A percentile compares a stretch with the other conserved stretches of the same genome.
phyloP scores from a whole-genome alignment of 345 rosid species.

The Eucalyptus erythrocorys region DNA sequence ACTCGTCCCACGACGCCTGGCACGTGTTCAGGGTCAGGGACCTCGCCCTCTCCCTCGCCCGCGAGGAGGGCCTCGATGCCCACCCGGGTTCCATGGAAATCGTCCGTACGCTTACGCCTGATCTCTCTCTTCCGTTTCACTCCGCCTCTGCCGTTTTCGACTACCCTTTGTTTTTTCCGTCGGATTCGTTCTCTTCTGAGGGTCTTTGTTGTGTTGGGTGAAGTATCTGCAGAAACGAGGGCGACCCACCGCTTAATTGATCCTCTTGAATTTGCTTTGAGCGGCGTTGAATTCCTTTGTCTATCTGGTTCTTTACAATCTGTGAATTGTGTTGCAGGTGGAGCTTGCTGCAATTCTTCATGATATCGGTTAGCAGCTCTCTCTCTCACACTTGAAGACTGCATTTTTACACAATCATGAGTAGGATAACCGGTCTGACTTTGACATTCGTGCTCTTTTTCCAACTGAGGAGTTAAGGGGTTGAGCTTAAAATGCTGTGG shows the following conservation, averaged over 20 bases:
- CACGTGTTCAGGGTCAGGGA: slow-evolving; percentile 83
- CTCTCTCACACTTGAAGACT: neutral
- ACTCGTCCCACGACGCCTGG: slow-evolving; percentile 69
- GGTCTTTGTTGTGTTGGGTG: neutral
- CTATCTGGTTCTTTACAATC: neutral
- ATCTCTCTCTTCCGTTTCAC: neutral
- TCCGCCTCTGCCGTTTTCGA: neutral
- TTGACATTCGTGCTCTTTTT: neutral
- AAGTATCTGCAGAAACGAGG: neutral
- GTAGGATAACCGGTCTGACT: neutral
- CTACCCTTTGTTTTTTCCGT: neutral
- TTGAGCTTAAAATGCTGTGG: neutral
- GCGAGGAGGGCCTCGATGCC: slow-evolving; percentile 73
- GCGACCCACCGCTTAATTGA: neutral
- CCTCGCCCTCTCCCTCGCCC: slow-evolving; percentile 72
- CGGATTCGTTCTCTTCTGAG: neutral
- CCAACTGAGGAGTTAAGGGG: neutral
- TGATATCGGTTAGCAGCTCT: slow-evolving; percentile 42
- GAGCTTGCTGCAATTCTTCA: slow-evolving; percentile 92
- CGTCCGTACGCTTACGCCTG: slow-evolving; percentile 8
- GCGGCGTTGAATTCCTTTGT: neutral
- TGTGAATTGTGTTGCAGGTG: neutral
- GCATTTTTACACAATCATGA: neutral
- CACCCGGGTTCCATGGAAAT: slow-evolving; percentile 65
- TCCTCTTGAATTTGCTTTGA: neutral